Conservation (phyloP, 1,139 yeast species). For the Lizanozyma gosingica region DNA sequence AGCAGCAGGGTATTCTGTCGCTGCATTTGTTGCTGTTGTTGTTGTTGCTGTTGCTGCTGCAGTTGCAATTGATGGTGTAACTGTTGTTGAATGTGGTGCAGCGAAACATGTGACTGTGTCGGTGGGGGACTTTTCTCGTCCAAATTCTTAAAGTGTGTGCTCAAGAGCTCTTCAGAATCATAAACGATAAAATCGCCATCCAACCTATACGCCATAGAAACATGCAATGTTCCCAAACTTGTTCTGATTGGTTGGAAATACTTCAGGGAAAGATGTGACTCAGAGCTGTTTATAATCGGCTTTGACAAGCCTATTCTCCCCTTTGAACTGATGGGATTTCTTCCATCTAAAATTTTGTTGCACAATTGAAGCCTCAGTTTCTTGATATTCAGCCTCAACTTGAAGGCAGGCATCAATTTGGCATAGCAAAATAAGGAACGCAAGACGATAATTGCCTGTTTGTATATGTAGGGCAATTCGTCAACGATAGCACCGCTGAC, state of each 20-base stretch:
- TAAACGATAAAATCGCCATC: constrained; percentile 60
- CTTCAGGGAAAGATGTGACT: constrained; percentile 50
- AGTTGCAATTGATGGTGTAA: background rate
- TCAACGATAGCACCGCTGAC: constrained; percentile 21
- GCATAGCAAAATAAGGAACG: constrained; percentile 64
- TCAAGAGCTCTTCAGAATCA: constrained; percentile 57
- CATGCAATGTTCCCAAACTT: constrained; percentile 60
- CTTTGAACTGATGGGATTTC: constrained; percentile 65
- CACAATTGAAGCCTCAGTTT: constrained; percentile 31
- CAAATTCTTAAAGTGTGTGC: constrained; percentile 46
- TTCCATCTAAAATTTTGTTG: constrained; percentile 66
- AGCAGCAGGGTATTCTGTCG: constrained; percentile 1
- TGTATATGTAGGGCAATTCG: constrained; percentile 64
- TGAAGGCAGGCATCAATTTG: constrained; percentile 65
- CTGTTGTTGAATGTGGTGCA: constrained; percentile 1
- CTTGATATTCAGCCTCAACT: constrained; percentile 34
- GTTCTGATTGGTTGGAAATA: constrained; percentile 65
- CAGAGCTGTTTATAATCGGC: constrained; percentile 37
- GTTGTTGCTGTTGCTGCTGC: constrained; percentile 1
- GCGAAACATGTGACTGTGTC: background rate
- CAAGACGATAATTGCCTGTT: constrained; percentile 64
- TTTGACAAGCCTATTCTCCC: constrained; percentile 82
- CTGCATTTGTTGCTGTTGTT: constrained; percentile 1
- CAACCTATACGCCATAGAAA: constrained; percentile 71
- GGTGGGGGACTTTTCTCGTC: constrained; percentile 17